Conservation (phyloP, 257 asterid genomes). For the Sherardia arvensis region DNA sequence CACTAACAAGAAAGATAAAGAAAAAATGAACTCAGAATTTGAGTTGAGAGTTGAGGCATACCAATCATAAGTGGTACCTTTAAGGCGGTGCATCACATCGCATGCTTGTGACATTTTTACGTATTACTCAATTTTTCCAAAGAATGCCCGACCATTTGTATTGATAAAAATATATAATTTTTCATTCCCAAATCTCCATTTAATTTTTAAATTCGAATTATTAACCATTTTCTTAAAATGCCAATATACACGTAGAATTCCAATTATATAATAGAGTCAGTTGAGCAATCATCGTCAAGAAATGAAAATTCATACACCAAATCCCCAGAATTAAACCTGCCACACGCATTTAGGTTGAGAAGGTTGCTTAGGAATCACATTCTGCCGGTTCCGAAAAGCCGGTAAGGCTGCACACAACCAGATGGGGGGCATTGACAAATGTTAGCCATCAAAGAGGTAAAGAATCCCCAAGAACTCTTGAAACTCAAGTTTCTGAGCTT, state of each 20-base stretch:
- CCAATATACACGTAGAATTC: too few species aligned
- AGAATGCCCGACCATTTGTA: too few species aligned
- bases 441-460: constrained; percentile 9
- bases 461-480: constrained; percentile 41
- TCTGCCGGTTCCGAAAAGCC: constrained; percentile 20
- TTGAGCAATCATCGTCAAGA: not conserved
- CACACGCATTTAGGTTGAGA: constrained; percentile 10
- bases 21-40: not conserved
- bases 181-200: too few species aligned
- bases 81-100: not conserved
- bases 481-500: constrained; percentile 57
- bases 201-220: too few species aligned
- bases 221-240: too few species aligned
- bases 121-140: not conserved
- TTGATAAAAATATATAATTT: too few species aligned
- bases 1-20: too few species aligned
- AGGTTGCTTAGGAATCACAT: constrained; percentile 72
- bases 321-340: not conserved
- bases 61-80: not conserved
- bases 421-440: not conserved
- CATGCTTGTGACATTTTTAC: not conserved
- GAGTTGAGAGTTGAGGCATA: not conserved
- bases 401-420: constrained; percentile 17
- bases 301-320: not conserved
- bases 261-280: not conserved